A percentile compares a stretch with the other conserved stretches of the same genome.
Evolutionary conservation across 768 basidiomycete species (phyloP).

Genomic region (Trametes cinnabarina): DNA sequence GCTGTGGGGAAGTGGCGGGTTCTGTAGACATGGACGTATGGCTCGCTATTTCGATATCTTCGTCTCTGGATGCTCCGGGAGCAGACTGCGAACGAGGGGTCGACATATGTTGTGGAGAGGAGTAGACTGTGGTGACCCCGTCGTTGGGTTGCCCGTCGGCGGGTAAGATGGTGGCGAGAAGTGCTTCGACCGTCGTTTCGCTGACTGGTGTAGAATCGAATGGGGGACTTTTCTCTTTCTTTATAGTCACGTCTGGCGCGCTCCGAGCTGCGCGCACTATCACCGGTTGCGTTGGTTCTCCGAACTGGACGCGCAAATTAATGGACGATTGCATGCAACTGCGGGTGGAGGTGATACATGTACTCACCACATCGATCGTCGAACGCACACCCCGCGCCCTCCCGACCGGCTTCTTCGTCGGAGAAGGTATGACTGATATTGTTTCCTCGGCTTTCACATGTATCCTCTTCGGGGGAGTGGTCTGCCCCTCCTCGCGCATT

Average conservation of each 20-base stretch:
- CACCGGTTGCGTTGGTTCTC: neutral
- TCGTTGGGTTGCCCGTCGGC: too few relatives aligned
- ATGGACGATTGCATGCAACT: neutral
- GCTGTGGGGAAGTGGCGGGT: neutral
- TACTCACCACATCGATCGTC: slow-evolving; percentile 15
- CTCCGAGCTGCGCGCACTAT: too few relatives aligned
- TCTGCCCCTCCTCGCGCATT: neutral
- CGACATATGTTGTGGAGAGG: neutral
- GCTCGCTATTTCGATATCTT: neutral
- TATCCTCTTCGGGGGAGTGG: neutral
- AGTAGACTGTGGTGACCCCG: neutral
- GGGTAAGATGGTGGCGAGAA: neutral
- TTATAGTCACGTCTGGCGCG: neutral
- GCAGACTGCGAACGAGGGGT: neutral
- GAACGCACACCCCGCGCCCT: slow-evolving; percentile 6
- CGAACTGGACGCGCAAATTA: neutral
- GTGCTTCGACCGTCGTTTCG: neutral
- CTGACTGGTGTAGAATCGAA: neutral
- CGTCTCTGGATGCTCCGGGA: neutral
- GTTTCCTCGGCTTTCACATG: slow-evolving; percentile 9
- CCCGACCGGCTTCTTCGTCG: neutral
- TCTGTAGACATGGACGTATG: neutral
- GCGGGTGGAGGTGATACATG: neutral
- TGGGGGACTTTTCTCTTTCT: neutral
- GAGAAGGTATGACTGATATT: neutral